Evolutionary conservation across 1,284 basidiomycete species (phyloP), one percentile per base, ranked within the genome.

Genomic region (Ustilago nuda): DNA sequence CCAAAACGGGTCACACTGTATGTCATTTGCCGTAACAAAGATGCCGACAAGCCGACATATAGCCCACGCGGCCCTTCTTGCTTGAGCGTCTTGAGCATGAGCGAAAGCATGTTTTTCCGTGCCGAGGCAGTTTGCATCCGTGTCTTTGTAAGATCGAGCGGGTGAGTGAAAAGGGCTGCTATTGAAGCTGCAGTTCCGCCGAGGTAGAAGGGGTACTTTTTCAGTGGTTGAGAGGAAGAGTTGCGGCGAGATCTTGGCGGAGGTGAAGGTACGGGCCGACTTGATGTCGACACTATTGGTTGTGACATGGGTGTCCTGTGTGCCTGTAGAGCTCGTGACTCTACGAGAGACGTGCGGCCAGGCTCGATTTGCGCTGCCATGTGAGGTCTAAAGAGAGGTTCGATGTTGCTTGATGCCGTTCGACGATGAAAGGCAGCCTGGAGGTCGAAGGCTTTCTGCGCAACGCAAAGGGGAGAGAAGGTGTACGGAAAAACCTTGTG

Each of bases 91-190:
- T 46, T 55, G 45, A 78, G 48, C 39, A 85, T 68, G 32, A 80
- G 61, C 5, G 64, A 46, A 12, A 78, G 53, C 67, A 82, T 82
- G 43, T 62, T 62, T 46, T 79, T 77, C 37, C 81, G 81, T 9
- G 76, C 57, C 0, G 66, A 63, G 9, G 81, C 79, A 4, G 85
- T 86, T 56, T 86, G 86, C 85, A 87, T 85, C 13, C 86, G 82
- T 48, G 85, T 86, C 66, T 84, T 85, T 46, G 77, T 72, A 5
- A 86, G 70, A 55, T 87, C 86, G 41, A 87, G 80, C 1, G 86
- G 86, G 57, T 87, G 86, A 5, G 85, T 87, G 58, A 76, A 82
- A 45, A 71, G 72, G 11, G 84, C 83, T 6, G 85, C 82, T 50
- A 85, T 72, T 15, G 79, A 82, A 1, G 85, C 83, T 6, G 85